These are phyloP conservation scores for Vitis labrusca DNA, from an alignment of 164 flowering plant species.

Conservation along the genomic window DNA sequence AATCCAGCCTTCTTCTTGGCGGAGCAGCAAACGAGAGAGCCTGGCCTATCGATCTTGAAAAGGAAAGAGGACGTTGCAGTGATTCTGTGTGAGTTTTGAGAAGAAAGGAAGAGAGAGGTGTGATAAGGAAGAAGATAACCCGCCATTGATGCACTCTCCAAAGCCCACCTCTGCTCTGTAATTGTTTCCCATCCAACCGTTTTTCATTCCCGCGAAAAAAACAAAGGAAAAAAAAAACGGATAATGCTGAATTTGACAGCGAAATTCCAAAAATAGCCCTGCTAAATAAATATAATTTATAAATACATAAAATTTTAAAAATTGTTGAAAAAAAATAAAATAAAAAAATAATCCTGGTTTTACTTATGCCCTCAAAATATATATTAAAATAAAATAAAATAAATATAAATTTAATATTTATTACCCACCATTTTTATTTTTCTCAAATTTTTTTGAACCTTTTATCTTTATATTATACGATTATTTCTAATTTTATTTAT, in stretches of 20 bases:
- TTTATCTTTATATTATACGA: too few species aligned
- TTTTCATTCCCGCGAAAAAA: constrained; percentile 15
- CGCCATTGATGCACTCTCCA: constrained; percentile 22
- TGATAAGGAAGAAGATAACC: constrained; percentile 12
- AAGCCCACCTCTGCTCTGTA: neutral
- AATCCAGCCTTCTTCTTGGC: constrained; percentile 77
- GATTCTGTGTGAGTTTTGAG: constrained; percentile 9
- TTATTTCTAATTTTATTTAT: too few species aligned
- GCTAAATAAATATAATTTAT: neutral
- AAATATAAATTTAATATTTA: too few species aligned
- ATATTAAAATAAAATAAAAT: too few species aligned
- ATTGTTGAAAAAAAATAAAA: too few species aligned
- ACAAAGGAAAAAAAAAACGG: neutral
- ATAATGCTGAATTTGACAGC: neutral
- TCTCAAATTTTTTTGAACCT: too few species aligned
- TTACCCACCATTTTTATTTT: too few species aligned
- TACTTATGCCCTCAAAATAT: too few species aligned
- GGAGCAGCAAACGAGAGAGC: constrained; percentile 33
- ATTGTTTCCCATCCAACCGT: constrained; percentile 19
- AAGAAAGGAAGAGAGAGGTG: neutral
- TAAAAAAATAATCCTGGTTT: too few species aligned
- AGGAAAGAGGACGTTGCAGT: neutral
- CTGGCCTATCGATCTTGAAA: constrained; percentile 14
- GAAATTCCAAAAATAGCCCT: neutral
- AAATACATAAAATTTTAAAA: too few species aligned